Percentiles rank a stretch among this genome's conserved stretches.
These are phyloP conservation scores for Colletotrichum gloeosporioides DNA, from an alignment of 2,329 filamentous ascomycete genomes.

Conservation along the genomic window DNA sequence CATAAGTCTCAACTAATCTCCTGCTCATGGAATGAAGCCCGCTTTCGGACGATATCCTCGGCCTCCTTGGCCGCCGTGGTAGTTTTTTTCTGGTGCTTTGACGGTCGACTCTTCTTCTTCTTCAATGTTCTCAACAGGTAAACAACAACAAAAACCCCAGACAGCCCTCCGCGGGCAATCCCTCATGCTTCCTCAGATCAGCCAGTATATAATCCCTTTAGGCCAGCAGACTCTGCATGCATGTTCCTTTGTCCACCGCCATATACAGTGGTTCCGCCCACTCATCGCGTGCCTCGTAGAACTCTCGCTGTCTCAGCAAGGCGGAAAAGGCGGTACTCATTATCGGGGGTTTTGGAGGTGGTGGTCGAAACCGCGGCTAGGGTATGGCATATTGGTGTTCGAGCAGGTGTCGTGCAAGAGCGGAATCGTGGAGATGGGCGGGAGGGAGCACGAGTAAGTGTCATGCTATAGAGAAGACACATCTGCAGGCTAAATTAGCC, in stretches of 20 bases:
- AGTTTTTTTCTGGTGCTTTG: neutral
- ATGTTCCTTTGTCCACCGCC: neutral
- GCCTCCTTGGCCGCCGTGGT: neutral
- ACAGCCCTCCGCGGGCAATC: neutral
- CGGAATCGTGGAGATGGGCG: too few species aligned
- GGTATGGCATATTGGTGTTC: fast-evolving
- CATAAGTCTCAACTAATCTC: too few species aligned
- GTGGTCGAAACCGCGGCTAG: neutral
- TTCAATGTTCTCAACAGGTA: neutral
- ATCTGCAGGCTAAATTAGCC: too few species aligned
- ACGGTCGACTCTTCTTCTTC: neutral
- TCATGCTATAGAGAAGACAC: too few species aligned
- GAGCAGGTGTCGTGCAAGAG: too few species aligned
- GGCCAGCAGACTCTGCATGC: neutral
- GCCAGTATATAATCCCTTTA: neutral
- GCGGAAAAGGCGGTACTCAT: neutral
- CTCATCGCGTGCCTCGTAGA: neutral
- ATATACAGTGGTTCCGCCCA: neutral
- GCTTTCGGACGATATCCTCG: neutral
- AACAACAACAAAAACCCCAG: neutral
- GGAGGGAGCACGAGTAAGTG: too few species aligned
- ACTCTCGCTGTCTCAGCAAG: neutral
- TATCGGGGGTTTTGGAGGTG: neutral
- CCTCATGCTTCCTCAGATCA: neutral
- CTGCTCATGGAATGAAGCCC: neutral